phyloP scores from a whole-genome alignment of 1,284 basidiomycete genomes.

The Puccinia novopanici region DNA sequence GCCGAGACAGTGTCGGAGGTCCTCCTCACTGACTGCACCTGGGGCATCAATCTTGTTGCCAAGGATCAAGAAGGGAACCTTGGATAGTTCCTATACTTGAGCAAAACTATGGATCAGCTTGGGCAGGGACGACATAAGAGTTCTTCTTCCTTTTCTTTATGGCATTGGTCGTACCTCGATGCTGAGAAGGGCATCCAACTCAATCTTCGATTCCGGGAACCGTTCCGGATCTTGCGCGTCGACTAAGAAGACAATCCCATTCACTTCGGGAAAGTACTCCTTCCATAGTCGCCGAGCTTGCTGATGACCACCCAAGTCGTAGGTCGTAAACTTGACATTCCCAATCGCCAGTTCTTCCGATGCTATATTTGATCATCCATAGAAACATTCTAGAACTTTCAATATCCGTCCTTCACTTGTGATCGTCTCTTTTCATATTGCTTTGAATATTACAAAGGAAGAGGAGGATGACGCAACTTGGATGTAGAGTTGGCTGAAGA shows the following conservation, averaged over 20 bases:
- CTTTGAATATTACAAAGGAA: neutral
- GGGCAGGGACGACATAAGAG: neutral
- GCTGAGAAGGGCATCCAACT: slow-evolving; percentile 88
- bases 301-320: slow-evolving; percentile 95
- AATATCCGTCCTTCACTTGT: too few species aligned
- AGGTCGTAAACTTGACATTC: slow-evolving; percentile 98
- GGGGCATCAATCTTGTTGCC: slow-evolving; percentile 99
- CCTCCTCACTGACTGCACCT: slow-evolving; percentile 95
- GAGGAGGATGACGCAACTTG: slow-evolving; percentile 69
- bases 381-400: neutral
- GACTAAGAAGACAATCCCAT: slow-evolving; percentile 97
- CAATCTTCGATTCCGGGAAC: slow-evolving; percentile 91
- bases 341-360: slow-evolving; percentile 99
- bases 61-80: slow-evolving; percentile 96
- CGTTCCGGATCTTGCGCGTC: slow-evolving; percentile 96
- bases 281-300: slow-evolving; percentile 98
- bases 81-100: slow-evolving; percentile 68
- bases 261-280: slow-evolving; percentile 99
- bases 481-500: slow-evolving; percentile 96
- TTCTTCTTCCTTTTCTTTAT: too few species aligned
- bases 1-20: slow-evolving; percentile 90
- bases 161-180: slow-evolving; percentile 67
- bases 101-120: neutral
- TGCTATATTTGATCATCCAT: slow-evolving; percentile 63
- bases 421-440: too few species aligned